A percentile compares a stretch with the other conserved stretches of the same genome.
Evolutionary conservation across 164 flowering plant species (phyloP).

Genomic region (Cinnamomum chago): DNA sequence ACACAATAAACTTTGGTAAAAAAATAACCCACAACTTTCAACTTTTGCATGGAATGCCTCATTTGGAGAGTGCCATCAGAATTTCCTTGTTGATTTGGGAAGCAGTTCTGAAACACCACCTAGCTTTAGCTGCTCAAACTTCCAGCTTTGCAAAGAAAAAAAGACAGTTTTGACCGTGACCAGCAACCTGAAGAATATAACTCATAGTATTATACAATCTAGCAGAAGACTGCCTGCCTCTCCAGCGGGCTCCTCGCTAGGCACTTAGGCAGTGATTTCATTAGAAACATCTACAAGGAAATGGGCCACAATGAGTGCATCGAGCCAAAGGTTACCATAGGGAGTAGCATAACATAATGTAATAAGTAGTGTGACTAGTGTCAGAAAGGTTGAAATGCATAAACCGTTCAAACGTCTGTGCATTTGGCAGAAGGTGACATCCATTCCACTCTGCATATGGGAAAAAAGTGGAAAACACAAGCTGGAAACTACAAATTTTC

Average conservation of each 20-base stretch:
- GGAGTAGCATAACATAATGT: neutral
- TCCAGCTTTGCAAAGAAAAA: constrained; percentile 16
- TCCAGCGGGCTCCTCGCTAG: neutral
- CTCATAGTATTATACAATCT: neutral
- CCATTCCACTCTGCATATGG: neutral
- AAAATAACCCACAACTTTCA: neutral
- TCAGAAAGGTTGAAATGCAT: neutral
- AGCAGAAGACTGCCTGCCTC: neutral
- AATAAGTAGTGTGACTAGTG: neutral
- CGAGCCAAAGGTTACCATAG: neutral
- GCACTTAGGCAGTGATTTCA: neutral
- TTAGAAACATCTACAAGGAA: constrained; percentile 11
- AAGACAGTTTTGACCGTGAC: constrained; percentile 14
- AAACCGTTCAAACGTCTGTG: neutral
- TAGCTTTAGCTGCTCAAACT: neutral
- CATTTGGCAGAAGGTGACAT: neutral
- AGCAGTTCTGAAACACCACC: neutral
- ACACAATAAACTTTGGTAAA: neutral
- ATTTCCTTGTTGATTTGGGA: neutral
- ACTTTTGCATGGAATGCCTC: neutral
- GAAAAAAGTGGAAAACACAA: neutral
- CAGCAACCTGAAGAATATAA: constrained; percentile 15
- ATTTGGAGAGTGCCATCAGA: no score
- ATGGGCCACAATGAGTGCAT: neutral
- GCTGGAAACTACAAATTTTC: neutral